phyloP scores from a whole-genome alignment of 108 stramenopile species.

The Cylindrotheca fusiformis region DNA sequence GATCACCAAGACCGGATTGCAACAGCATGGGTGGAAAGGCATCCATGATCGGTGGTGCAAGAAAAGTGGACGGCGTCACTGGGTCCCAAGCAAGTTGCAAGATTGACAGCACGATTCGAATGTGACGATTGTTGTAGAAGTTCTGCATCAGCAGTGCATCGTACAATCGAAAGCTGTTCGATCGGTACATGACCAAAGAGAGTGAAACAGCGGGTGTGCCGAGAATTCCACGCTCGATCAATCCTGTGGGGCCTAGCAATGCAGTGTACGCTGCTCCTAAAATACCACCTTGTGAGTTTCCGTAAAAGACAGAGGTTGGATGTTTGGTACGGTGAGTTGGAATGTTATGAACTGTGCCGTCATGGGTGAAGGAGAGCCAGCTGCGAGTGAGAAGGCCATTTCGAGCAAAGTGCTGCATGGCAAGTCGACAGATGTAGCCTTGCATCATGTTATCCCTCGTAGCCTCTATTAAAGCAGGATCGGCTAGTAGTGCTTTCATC shows the following conservation, averaged over 20 bases:
- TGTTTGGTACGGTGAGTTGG: constrained; percentile 5
- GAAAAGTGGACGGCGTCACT: constrained; percentile 37
- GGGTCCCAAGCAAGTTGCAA: constrained; percentile 59
- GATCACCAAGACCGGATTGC: constrained; percentile 48
- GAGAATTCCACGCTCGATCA: constrained; percentile 48
- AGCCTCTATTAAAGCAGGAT: constrained; percentile 19
- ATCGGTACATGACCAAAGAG: constrained; percentile 40
- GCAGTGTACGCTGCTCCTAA: constrained; percentile 58
- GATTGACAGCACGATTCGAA: constrained; percentile 48
- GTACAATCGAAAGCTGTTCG: constrained; percentile 39
- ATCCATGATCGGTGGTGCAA: constrained; percentile 35
- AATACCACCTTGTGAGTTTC: constrained; percentile 64
- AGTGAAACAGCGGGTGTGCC: constrained; percentile 58
- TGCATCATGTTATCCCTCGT: constrained; percentile 44
- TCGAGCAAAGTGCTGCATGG: constrained; percentile 39
- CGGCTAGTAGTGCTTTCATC: constrained; percentile 18
- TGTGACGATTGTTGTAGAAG: constrained; percentile 43
- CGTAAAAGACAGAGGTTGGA: constrained; percentile 18
- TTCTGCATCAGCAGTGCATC: constrained; percentile 40
- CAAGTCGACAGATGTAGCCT: constrained; percentile 41
- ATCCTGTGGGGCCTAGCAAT: constrained; percentile 18
- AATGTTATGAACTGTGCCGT: neutral
- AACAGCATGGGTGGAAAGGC: constrained; percentile 28
- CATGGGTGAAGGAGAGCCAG: constrained; percentile 21
- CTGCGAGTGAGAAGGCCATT: constrained; percentile 12